These are phyloP conservation scores for Hemileccinum rubropunctum DNA, from an alignment of 768 basidiomycete genomes.

Conservation along the genomic window DNA sequence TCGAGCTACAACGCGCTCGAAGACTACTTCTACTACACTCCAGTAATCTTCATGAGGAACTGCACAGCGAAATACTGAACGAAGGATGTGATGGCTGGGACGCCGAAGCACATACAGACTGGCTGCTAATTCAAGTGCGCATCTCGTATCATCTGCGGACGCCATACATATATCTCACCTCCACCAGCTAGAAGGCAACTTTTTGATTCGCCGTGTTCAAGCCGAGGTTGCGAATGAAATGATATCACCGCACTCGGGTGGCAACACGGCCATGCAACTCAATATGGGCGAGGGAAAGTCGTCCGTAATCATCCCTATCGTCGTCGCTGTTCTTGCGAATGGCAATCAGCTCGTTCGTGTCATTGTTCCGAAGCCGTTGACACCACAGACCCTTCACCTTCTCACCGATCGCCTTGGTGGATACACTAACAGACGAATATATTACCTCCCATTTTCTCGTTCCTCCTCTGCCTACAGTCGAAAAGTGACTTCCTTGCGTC, in stretches of 20 bases:
- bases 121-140: not conserved
- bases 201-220: not conserved
- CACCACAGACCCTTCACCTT: constrained; percentile 43
- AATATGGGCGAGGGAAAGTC: no score
- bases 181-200: not conserved
- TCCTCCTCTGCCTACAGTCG: constrained; percentile 25
- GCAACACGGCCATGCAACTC: not conserved
- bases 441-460: constrained; percentile 47
- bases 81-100: no score
- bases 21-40: no score
- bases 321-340: constrained; percentile 39
- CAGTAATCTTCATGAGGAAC: no score
- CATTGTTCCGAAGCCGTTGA: constrained; percentile 28
- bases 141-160: not conserved
- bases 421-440: constrained; percentile 42
- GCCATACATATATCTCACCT: no score
- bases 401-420: constrained; percentile 40
- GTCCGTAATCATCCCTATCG: constrained; percentile 39
- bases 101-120: not conserved
- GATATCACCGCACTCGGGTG: not conserved
- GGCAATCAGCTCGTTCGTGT: constrained; percentile 36
- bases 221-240: not conserved
- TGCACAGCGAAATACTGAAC: no score
- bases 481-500: constrained; percentile 10
- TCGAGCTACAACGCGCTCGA: constrained; percentile 27